Evolutionary conservation across 345 rosid genomes (phyloP).

Genomic region (Populus deltoides): DNA sequence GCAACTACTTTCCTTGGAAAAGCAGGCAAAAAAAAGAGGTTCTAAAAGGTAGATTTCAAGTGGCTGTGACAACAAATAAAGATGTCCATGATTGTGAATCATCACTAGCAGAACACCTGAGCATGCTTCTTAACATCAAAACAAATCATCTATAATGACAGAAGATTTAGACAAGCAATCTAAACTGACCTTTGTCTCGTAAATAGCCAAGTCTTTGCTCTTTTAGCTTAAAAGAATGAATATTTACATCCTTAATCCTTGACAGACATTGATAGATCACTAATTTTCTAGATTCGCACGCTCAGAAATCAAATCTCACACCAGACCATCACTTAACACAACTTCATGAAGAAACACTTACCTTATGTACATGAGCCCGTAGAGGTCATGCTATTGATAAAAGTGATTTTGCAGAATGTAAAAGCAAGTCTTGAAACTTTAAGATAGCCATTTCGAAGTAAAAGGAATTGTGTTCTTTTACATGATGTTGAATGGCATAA

Average conservation of each 20-base stretch:
- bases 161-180: no score
- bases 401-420: neutral
- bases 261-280: neutral
- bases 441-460: neutral
- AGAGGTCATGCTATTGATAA: neutral
- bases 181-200: no score
- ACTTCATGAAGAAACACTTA: neutral
- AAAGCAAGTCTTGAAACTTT: neutral
- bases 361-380: neutral
- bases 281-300: neutral
- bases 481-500: no score
- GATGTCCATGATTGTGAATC: neutral
- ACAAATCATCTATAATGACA: no score
- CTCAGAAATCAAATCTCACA: neutral
- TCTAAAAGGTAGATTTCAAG: neutral
- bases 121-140: no score
- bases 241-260: neutral
- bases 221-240: neutral
- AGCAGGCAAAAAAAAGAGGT: neutral
- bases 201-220: no score
- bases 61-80: neutral
- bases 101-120: no score
- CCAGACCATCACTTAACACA: neutral
- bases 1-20: neutral
- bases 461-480: neutral